Evolutionary conservation across 1,284 basidiomycete genomes (phyloP).

Genomic region (Agroathelia rolfsii): DNA sequence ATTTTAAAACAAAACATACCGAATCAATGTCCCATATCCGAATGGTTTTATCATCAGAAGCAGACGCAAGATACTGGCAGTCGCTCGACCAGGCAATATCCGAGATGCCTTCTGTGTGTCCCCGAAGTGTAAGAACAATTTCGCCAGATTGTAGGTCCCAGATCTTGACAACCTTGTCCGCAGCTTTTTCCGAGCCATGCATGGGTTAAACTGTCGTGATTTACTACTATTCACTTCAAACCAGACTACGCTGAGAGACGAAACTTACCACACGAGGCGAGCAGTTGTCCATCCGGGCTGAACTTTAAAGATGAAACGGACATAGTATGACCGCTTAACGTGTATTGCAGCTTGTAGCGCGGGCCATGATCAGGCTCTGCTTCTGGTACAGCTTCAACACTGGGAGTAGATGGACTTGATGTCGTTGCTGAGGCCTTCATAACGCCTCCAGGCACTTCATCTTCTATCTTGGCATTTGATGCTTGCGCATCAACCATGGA

Average conservation of each 20-base stretch:
- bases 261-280: slow-evolving; percentile 66
- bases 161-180: slow-evolving; percentile 71
- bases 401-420: slow-evolving; percentile 4
- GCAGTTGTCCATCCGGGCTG: slow-evolving; percentile 61
- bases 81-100: slow-evolving; percentile 84
- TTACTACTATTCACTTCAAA: slow-evolving; percentile 10
- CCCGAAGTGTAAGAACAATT: slow-evolving; percentile 58
- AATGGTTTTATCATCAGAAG: slow-evolving; percentile 83
- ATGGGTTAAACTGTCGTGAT: slow-evolving; percentile 5
- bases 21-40: slow-evolving; percentile 71
- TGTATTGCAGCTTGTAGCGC: slow-evolving; percentile 35
- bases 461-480: no score
- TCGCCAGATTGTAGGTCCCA: slow-evolving; percentile 69
- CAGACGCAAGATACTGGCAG: slow-evolving; percentile 75
- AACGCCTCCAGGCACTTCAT: no score
- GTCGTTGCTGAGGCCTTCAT: no score
- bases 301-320: slow-evolving; percentile 73
- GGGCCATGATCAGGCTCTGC: slow-evolving; percentile 15
- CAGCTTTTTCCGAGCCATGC: slow-evolving; percentile 40
- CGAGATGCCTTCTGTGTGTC: slow-evolving; percentile 76
- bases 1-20: slow-evolving; percentile 28
- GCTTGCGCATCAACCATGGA: no score
- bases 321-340: slow-evolving; percentile 63
- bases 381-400: slow-evolving; percentile 7
- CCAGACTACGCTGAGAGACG: slow-evolving; percentile 13